phyloP scores from a whole-genome alignment of 495 filamentous ascomycete species.

The Penicillium cataractarum region DNA sequence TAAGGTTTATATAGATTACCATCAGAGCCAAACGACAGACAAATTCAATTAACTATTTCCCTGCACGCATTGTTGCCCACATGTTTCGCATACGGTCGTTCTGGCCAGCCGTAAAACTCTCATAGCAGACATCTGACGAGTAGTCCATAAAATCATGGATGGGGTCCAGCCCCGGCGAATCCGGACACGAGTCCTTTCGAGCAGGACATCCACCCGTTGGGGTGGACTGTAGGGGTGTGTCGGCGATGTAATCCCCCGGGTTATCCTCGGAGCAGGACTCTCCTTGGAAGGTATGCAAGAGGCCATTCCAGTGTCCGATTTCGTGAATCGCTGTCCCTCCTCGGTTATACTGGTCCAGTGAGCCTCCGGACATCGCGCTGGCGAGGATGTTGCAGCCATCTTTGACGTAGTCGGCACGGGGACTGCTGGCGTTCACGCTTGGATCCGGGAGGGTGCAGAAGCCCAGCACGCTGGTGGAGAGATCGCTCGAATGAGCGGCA shows the following conservation, averaged over 20 bases:
- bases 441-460: conserved; percentile 54
- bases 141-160: conserved; percentile 63
- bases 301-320: conserved; percentile 63
- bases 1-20: background rate
- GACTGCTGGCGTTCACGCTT: conserved; percentile 37
- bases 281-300: conserved; percentile 60
- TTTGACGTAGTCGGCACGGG: conserved; percentile 43
- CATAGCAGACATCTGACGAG: conserved; percentile 57
- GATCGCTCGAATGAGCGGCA: conserved; percentile 16
- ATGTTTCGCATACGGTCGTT: conserved; percentile 49
- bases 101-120: conserved; percentile 49
- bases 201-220: conserved; percentile 55
- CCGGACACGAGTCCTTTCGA: conserved; percentile 52
- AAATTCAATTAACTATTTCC: conserved; percentile 31
- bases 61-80: conserved; percentile 47
- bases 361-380: conserved; percentile 52
- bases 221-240: conserved; percentile 54
- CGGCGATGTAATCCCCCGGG: conserved; percentile 54
- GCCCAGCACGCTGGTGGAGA: conserved; percentile 46
- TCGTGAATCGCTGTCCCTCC: conserved; percentile 59
- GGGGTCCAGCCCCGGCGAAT: conserved; percentile 47
- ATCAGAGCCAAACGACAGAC: background rate
- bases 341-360: conserved; percentile 46
- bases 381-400: conserved; percentile 60
- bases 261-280: conserved; percentile 45